A percentile compares a stretch with the other conserved stretches of the same genome.
These are phyloP conservation scores for Primulina huaijiensis DNA, from an alignment of 257 asterid genomes.

Conservation along the genomic window DNA sequence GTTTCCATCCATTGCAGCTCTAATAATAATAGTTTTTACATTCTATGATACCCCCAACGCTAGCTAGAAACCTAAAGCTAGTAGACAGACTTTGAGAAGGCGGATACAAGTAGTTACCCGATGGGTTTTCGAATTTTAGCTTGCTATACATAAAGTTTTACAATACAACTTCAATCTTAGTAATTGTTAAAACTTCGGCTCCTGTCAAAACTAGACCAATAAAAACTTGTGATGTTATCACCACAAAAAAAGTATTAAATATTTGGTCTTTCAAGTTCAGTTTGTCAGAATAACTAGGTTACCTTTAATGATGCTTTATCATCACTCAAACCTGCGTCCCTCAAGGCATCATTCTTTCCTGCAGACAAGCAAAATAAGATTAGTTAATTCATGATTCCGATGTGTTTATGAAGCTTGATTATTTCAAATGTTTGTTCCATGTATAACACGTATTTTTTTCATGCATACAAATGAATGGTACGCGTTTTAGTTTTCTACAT, in stretches of 20 bases:
- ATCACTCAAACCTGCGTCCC: background rate
- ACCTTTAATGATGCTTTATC: conserved; percentile 25
- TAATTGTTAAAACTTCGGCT: background rate
- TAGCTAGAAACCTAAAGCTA: background rate
- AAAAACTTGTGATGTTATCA: no score
- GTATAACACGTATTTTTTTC: background rate
- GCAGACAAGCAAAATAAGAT: background rate
- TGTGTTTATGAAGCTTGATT: background rate
- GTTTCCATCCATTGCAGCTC: background rate
- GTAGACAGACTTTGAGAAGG: background rate
- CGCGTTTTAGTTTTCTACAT: background rate
- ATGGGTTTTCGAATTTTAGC: background rate
- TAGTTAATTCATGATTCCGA: background rate
- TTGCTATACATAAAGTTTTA: background rate
- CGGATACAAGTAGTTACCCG: background rate
- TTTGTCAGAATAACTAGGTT: background rate
- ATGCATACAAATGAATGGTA: background rate
- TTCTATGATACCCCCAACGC: background rate
- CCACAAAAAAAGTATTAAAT: background rate
- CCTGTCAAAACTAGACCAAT: background rate
- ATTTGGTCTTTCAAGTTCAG: background rate
- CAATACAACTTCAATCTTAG: background rate
- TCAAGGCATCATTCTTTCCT: conserved; percentile 20
- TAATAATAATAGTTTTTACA: background rate
- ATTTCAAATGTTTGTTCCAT: background rate